These are phyloP conservation scores for Echinochloa phyllopogon DNA, from an alignment of 176 grass and related monocot species.

Conservation along the genomic window DNA sequence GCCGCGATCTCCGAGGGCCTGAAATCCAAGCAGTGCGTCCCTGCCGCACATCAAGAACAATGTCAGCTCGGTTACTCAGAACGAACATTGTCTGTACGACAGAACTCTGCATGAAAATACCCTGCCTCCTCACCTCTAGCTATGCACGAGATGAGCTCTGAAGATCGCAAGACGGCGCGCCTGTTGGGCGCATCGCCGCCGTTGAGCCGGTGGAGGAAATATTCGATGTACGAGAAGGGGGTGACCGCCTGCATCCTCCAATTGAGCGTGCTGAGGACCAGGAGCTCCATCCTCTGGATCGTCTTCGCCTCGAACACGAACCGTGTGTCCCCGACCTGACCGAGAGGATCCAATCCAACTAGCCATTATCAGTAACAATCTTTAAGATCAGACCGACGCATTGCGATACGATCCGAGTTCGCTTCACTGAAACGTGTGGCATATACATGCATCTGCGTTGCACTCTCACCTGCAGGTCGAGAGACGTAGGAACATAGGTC, in stretches of 20 bases:
- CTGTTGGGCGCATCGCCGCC: slow-evolving; percentile 53
- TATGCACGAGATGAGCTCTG: slow-evolving; percentile 61
- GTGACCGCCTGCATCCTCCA: slow-evolving; percentile 99
- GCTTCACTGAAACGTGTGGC: neutral
- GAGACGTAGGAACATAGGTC: slow-evolving; percentile 61
- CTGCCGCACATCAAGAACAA: slow-evolving; percentile 29
- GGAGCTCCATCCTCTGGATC: slow-evolving; percentile 96
- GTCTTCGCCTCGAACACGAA: slow-evolving; percentile 92
- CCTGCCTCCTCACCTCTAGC: slow-evolving; percentile 54
- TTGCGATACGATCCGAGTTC: neutral
- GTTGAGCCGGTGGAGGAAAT: slow-evolving; percentile 79
- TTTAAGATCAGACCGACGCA: slow-evolving; percentile 16
- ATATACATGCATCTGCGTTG: neutral
- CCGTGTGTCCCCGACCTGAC: slow-evolving; percentile 66
- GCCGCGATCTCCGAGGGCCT: slow-evolving; percentile 86
- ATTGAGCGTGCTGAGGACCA: slow-evolving; percentile 85
- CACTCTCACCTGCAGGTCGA: slow-evolving; percentile 86
- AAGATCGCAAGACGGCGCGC: slow-evolving; percentile 24
- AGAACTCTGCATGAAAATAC: neutral
- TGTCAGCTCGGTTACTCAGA: neutral
- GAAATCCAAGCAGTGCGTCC: slow-evolving; percentile 62
- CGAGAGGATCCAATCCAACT: slow-evolving; percentile 15
- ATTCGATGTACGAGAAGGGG: slow-evolving; percentile 90
- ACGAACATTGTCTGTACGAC: neutral
- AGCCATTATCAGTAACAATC: neutral